Evolutionary conservation across 2,329 filamentous ascomycete species (phyloP), one percentile per base, ranked within the genome.

Genomic region (Peltaster fructicola): DNA sequence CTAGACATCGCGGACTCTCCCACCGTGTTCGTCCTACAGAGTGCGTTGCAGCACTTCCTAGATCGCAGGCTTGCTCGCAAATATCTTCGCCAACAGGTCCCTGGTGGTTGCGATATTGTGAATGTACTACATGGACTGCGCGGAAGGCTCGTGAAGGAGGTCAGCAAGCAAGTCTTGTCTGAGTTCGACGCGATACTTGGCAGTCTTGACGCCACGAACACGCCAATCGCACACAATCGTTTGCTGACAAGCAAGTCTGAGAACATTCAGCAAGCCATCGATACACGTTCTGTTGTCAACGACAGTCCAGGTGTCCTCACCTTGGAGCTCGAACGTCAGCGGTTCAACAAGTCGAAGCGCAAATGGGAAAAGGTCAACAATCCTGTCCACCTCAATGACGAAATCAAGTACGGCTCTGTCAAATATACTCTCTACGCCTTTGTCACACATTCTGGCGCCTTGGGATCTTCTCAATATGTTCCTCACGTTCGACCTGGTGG

Each of bases 401-500:
- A 56, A 7, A 41, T 72, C 14, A 53, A 53, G 20, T 44, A 70
- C n/a, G 39, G 52, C 14, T 51, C 41, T 6, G 50, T 48, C 8
- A 41, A 51, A 7, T 73, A 71, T 38, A 60, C 58, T 2, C 53
- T 73, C 1, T 72, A 67, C 33, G 65, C 65, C 3, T 64, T 71
- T 33, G 50, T 71, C 15, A 63, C 68, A 3, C 68, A 73, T 38
- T 61, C 60, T 31, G 67, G 65, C 14, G 57, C 58, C 20, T 57
- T 70, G 9, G 61, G 61, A 11, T 71, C 65, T 4, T 60, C 60
- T 23, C 56, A 62, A 17, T 73, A 69, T 47, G 65, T 67, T 35
- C 59, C 63, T n/a, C 60, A 70, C 16, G 44, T 73, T 23, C 57
- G 68, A 15, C 68, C 68, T 1, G 54, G 56, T 21, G 66, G 67